Base-by-base conservation (phyloP, 108 stramenopile genomes). In the Conticribra weissflogii region DNA sequence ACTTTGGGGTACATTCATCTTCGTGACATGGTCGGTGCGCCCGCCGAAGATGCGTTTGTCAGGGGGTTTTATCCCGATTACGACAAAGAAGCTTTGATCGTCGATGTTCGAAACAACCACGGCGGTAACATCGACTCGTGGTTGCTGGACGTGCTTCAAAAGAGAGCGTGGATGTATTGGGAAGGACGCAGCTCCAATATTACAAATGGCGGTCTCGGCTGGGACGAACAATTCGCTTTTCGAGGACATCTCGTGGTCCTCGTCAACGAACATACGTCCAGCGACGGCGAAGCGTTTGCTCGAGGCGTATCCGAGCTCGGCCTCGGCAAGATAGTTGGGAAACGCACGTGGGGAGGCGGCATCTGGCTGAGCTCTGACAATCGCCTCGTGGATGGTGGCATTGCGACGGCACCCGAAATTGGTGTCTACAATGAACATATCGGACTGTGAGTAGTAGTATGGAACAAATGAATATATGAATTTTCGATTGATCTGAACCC, bases 41-140 rank as follows among this genome's bases (percentile, higher is more conserved):
- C 74, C 19, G 86, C 85, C 24, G 67, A 65, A 32, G 73, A 92
- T 77, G 84, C 85, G 25, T 92, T 92, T 77, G 84, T 79, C 1
- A 57, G 91, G 23, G 86, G 79, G 12, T 89, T 88, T 64, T 92
- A 84, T 44, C 78, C 83, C 0, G 86, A 92, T 46, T 88, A 89
- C 51, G 56, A 89, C 68, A 86, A 86, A 57, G 62, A 92, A 22
- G 91, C 85, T 22, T 67, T 92, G 0, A 89, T 92, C 33, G 57
- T 92, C 22, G 91, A 92, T 54, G 85, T 92, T 17, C 54, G 91
- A 17, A 75, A 86, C 59, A 92, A 92, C 62, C 46, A 54, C 16
- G 91, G 88, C 1, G 91, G 88, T 9, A 89, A 89, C 68, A 89
- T 92, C 54, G 88, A 89, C 44, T 83, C 81, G 0, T 92, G 91